Evolutionary conservation across 441 rosid species (phyloP).

Genomic region (Manihot esculenta): DNA sequence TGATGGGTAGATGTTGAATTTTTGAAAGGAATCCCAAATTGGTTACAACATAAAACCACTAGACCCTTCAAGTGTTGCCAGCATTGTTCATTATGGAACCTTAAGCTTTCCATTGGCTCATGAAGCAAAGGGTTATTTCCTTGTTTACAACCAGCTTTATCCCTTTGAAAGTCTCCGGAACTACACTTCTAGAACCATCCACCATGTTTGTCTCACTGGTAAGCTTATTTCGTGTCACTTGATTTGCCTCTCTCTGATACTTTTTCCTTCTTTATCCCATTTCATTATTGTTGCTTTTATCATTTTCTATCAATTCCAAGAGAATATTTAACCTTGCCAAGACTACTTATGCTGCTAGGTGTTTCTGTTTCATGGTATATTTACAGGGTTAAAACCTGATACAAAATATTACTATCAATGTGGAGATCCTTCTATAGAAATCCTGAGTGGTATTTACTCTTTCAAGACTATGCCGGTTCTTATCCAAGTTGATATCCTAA

Average conservation of each 20-base stretch:
- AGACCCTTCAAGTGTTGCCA: constrained; percentile 50
- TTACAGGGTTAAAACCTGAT: constrained; percentile 47
- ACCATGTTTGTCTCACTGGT: constrained; percentile 79
- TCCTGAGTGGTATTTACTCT: constrained; percentile 37
- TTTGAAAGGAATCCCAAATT: constrained; percentile 69
- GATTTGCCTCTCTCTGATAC: no score
- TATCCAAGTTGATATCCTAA: constrained; percentile 37
- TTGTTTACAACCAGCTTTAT: constrained; percentile 77
- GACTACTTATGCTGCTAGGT: background rate
- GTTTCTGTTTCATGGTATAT: background rate
- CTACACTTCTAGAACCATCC: constrained; percentile 84
- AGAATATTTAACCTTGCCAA: background rate
- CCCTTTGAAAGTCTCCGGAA: constrained; percentile 80
- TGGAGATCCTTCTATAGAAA: constrained; percentile 53
- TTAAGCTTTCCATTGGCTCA: constrained; percentile 39
- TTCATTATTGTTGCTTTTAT: background rate
- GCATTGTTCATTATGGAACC: constrained; percentile 61
- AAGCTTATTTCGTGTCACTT: background rate
- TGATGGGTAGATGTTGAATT: background rate
- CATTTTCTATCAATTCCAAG: no score
- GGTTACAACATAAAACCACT: constrained; percentile 56
- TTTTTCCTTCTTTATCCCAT: no score
- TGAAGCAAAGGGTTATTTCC: constrained; percentile 61
- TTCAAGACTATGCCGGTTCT: constrained; percentile 55
- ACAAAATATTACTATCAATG: constrained; percentile 47